Evolutionary conservation across 495 filamentous ascomycete genomes (phyloP).

Genomic region (Thozetella sp.): DNA sequence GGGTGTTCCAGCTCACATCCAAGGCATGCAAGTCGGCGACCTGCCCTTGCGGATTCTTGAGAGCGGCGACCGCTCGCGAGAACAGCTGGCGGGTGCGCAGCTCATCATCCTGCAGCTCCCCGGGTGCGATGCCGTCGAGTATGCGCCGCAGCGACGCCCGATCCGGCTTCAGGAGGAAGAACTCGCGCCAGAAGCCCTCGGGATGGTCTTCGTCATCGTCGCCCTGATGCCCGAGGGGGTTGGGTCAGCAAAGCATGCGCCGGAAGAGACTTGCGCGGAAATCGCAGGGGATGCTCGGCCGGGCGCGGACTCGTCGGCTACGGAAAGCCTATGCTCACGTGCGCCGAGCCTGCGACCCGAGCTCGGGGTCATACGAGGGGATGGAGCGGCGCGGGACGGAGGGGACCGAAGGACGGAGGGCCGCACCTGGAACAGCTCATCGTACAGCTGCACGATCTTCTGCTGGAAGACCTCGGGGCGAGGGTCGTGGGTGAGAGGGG

Average conservation of each 20-base stretch:
- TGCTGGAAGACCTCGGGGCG: constrained; percentile 90
- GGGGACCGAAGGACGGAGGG: not conserved
- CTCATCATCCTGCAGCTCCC: constrained; percentile 76
- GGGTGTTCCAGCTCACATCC: constrained; percentile 63
- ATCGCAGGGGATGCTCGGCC: too few species aligned
- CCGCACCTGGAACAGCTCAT: constrained; percentile 79
- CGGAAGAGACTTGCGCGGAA: too few species aligned
- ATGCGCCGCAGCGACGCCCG: constrained; percentile 62
- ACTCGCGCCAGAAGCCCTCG: constrained; percentile 95
- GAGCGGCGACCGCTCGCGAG: constrained; percentile 65
- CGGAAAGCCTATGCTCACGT: too few species aligned
- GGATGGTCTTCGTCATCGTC: constrained; percentile 65
- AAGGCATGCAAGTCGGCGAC: constrained; percentile 79
- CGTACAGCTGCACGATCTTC: constrained; percentile 90
- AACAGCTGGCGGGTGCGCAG: constrained; percentile 80
- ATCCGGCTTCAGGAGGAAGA: constrained; percentile 88
- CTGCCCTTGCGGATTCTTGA: constrained; percentile 57
- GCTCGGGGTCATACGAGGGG: too few species aligned
- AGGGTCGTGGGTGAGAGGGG: constrained; percentile 90
- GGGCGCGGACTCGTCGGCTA: too few species aligned
- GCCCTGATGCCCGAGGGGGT: constrained; percentile 38
- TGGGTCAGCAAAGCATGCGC: not conserved
- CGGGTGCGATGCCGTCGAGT: constrained; percentile 66
- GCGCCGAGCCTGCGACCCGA: too few species aligned
- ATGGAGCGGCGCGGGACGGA: not conserved